Base-by-base conservation (phyloP, 345 rosid species). In the Eutrema japonicum region DNA sequence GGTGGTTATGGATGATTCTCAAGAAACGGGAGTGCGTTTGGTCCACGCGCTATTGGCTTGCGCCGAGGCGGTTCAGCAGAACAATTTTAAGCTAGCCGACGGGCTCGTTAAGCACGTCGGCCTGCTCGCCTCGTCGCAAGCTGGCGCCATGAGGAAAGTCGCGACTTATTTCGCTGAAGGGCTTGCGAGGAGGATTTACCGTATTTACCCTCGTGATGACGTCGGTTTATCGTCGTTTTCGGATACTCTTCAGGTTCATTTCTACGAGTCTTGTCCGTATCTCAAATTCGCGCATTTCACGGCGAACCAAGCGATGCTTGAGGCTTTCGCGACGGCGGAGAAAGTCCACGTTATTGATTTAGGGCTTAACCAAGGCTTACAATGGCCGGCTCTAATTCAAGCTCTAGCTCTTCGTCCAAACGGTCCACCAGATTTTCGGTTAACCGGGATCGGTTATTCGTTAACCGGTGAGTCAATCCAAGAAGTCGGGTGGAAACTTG, bases 361-460 rank as follows among this genome's bases (percentile, higher is more conserved):
- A 60, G 82, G 83, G 9, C 76, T 93, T 47, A 86, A 86, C 11
- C 88, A 88, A 51, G 98, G 98, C 32, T 82, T 93, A 87, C 98
- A 93, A 77, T 93, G 97, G 98, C 96, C 98, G 48, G 96, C 97
- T 8, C 76, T 93, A 7, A 86, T 93, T 85, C 98, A 93, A 76
- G 98, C 98, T n/a, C 84, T 93, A 4, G 97, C 98, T 2, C 74
- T 86, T 3, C 81, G 98, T 4, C 92, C 88, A 1, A 85, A 86
- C 5, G 98, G 96, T 2, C 91, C 98, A 8, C 96, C 98, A 0
- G 79, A 83, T 10, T 91, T 93, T 60, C 87, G 92, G 50, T 79
- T 93, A 41, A 93, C 98, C 8, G 96, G 96, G 8, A 88, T 93
- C n/a, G 97, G 96, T 2, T 87, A 88, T 14, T 93, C 92, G 9